Evolutionary conservation across 2,329 filamentous ascomycete genomes (phyloP), one percentile per base, ranked within the genome.

Genomic region (Talaromyces marneffei): DNA sequence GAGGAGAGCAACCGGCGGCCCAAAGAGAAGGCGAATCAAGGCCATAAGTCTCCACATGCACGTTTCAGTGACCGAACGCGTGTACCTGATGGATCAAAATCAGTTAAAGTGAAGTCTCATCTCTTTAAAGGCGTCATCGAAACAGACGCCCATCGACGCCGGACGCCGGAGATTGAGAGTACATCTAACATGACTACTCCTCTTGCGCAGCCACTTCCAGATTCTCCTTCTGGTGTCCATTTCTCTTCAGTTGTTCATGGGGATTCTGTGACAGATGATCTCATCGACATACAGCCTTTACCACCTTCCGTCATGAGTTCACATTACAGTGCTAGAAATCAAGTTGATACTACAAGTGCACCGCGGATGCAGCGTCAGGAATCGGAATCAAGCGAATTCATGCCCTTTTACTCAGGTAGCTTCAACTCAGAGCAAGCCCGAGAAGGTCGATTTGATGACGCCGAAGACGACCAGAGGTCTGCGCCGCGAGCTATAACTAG

Each of bases 121-220:
- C 63, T 79, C 42, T 78, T 79, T 66, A 78, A 78, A 64, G 74
- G 74, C 0, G 72, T 78, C 4, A 72, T 74, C 60, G 76, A 77
- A 53, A 71, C 70, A 20, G 72, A 74, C 62, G 67, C 67, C 23
- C 66, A 72, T 65, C 68, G 62, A 69, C 68, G 68, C 63, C 52
- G 67, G 12, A 68, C 71, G 23, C 65, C 70, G 29, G 76, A 78
- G 27, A 62, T 69, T 10, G 82, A 83, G 63, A 82, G 78, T 67
- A 79, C 79, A 16, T 85, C 83, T 1, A 83, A 83, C 65, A 76
- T 84, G 69, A 77, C 82, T 16, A 85, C 83, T 18, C 83, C 83
- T 29, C 75, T 84, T 58, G 83, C 79, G 5, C 75, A 78, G 60
- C 81, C 82, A 37, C 65, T 78, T n/a, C 73, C 74, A 23, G 76